Base-by-base conservation (phyloP, 371 early-diverging fungal genomes). In the Saksenaea oblongispora region DNA sequence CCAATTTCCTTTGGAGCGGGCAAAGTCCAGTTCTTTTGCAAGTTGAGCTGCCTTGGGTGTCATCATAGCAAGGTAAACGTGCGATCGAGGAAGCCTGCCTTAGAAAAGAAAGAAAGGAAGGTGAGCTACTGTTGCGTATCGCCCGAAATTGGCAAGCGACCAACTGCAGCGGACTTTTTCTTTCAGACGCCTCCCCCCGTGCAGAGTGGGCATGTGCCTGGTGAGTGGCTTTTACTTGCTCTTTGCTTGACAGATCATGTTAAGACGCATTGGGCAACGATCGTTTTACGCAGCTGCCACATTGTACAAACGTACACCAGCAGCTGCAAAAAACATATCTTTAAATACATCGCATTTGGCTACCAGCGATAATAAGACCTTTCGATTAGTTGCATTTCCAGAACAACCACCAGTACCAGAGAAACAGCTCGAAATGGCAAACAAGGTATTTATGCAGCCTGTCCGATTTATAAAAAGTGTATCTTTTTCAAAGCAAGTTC, bases 1-100 rank as follows among this genome's bases (percentile, higher is more conserved):
- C 88, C 88, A 89, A 42, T 69, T 69, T 5, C 84, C 87, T 51
- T 77, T 77, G 60, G 85, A 87, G 7, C 87, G 78, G 5, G 86
- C 87, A 22, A 70, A 58, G 58, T 87, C 87, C 17, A 87, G 67
- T 24, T 80, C 82, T 59, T 72, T 77, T 56, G 71, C 74, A 51
- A 78, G 66, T 11, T 64, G 62, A 37, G 63, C 26, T 14, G 72
- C 68, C 64, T 73, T 75, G 28, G 60, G 59, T 37, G 69, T 60
- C 10, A 63, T 56, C 74, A 74, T 74, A n/a, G 24, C 27, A 47
- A 22, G 22, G n/a, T 17, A 22, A 47, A 22, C 51, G 51, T 22
- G 11, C 22, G 51, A 47, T 22, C 24, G 51, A 47, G 10, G 22
- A 22, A 47, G 24, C 9, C 51, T 47, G 24, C 22, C 51, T 47